Evolutionary conservation across 129 eudicot species (phyloP), one percentile per base, ranked within the genome.

Genomic region (Flaveria trinervia): DNA sequence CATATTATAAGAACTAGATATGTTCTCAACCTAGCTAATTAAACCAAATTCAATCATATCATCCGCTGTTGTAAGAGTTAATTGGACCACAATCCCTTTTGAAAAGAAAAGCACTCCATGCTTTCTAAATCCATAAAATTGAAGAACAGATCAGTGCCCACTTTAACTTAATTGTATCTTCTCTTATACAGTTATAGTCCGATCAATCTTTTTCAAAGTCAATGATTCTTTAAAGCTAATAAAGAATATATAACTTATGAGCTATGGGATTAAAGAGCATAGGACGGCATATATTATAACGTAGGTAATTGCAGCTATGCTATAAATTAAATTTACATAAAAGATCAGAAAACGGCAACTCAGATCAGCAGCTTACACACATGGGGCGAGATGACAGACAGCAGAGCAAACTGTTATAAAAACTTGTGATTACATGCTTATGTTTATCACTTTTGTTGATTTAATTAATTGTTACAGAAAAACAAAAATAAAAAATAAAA

Each of bases 321-420:
- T 59, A 71, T 76, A 11, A 9, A 41, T 9, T 30, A 4, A 33
- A 33, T 13, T 39, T 15, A 30, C 14, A 56, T 45, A 74, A 45
- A 64, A 55, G 64, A 20, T 73, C 72, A 41, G 28, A 67, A 54
- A 73, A 73, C 65, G 62, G 79, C 51, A 73, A 73, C 56, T 62
- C 73, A 65, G 72, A 45, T 50, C 41, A 49, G 36, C 66, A 72
- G 74, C 78, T 72, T 67, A 45, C 73, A 79, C 73, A 72, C 83
- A 62, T 79, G 78, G 72, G 66, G 12, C 8, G 23, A 66, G 30
- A 77, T 77, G 68, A 57, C 65, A 68, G 75, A 18, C 28, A 50
- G 39, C 12, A 77, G 69, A 56, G 68, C 71, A 62, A 77, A 59
- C 77, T 20, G 15, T 76, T 6, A 25, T 56, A 56, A 77, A 54